These are phyloP conservation scores for Microbotryum intermedium DNA, from an alignment of 1,284 basidiomycete species.

Conservation along the genomic window DNA sequence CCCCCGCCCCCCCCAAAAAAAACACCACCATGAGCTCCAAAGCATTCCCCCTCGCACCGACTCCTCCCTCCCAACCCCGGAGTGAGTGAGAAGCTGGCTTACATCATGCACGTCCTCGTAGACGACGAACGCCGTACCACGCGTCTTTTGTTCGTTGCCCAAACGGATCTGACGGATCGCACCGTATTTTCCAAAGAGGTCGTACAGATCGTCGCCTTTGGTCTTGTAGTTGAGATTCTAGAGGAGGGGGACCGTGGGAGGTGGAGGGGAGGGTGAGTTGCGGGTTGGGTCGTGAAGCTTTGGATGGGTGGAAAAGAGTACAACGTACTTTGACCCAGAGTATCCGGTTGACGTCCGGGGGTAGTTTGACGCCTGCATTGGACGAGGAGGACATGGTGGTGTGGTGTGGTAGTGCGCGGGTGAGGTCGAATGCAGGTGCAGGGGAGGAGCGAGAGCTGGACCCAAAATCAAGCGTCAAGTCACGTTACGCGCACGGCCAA, in stretches of 20 bases:
- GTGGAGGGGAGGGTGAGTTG: not conserved
- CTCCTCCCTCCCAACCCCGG: too few species aligned
- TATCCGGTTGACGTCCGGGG: conserved; percentile 34
- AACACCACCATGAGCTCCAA: conserved; percentile 1
- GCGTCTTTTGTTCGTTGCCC: conserved; percentile 83
- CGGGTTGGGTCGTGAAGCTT: not conserved
- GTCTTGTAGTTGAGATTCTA: conserved; percentile 88
- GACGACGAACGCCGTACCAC: conserved; percentile 84
- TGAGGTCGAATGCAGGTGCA: too few species aligned
- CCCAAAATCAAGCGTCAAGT: too few species aligned
- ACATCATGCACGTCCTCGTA: conserved; percentile 44
- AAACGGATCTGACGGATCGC: conserved; percentile 91
- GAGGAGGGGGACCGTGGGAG: conserved; percentile 33
- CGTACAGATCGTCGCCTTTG: conserved; percentile 81
- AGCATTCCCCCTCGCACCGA: too few species aligned
- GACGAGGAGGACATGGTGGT: too few species aligned
- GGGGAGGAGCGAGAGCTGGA: too few species aligned
- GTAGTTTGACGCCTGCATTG: conserved; percentile 20
- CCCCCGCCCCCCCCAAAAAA: too few species aligned
- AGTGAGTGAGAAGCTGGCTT: not conserved
- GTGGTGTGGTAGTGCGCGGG: too few species aligned
- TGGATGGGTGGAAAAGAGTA: not conserved
- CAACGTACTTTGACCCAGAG: conserved; percentile 33
- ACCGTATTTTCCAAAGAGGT: conserved; percentile 95
- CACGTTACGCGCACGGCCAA: too few species aligned